Conservation (phyloP, 2,329 filamentous ascomycete species). For the Ceratocystiopsis minuta region DNA sequence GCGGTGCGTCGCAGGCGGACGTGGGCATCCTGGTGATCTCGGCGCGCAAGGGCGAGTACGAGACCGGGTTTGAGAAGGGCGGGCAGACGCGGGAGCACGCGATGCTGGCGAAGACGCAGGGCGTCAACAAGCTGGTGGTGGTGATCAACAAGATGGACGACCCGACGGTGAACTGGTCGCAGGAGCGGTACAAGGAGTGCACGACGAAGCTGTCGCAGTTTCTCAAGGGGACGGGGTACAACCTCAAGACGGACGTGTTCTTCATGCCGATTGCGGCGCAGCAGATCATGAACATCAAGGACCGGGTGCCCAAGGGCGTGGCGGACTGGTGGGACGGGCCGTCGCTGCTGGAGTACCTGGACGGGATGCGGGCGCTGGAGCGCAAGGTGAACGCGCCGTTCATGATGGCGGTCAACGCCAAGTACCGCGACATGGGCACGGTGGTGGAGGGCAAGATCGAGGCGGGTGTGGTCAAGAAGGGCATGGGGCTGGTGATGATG, state of each 20-base stretch:
- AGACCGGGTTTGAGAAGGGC: slow-evolving; percentile 92
- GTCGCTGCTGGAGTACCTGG: slow-evolving; percentile 87
- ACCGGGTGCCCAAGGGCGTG: slow-evolving; percentile 58
- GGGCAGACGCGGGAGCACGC: slow-evolving; percentile 86
- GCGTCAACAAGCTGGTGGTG: slow-evolving; percentile 89
- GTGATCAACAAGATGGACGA: slow-evolving; percentile 99
- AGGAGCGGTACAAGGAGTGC: slow-evolving; percentile 85
- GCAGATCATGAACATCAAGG: slow-evolving; percentile 70
- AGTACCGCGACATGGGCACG: slow-evolving; percentile 94
- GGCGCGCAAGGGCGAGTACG: slow-evolving; percentile 93
- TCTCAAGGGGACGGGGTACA: slow-evolving; percentile 84
- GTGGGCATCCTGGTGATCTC: slow-evolving; percentile 92
- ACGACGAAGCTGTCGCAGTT: slow-evolving; percentile 73
- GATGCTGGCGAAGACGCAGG: slow-evolving; percentile 93
- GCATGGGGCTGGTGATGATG: slow-evolving; percentile 78
- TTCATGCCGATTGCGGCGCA: slow-evolving; percentile 97
- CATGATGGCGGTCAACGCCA: slow-evolving; percentile 93
- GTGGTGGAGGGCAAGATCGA: slow-evolving; percentile 97
- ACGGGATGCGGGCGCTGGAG: slow-evolving; percentile 50
- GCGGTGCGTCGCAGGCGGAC: slow-evolving; percentile 75
- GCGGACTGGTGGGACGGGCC: slow-evolving; percentile 78
- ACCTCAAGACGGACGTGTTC: slow-evolving; percentile 77
- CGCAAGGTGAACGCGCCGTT: slow-evolving; percentile 97
- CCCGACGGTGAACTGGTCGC: slow-evolving; percentile 84
- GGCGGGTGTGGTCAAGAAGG: slow-evolving; percentile 84